These are phyloP conservation scores for Boeremia exigua DNA, from an alignment of 2,329 filamentous ascomycete species.

Conservation along the genomic window DNA sequence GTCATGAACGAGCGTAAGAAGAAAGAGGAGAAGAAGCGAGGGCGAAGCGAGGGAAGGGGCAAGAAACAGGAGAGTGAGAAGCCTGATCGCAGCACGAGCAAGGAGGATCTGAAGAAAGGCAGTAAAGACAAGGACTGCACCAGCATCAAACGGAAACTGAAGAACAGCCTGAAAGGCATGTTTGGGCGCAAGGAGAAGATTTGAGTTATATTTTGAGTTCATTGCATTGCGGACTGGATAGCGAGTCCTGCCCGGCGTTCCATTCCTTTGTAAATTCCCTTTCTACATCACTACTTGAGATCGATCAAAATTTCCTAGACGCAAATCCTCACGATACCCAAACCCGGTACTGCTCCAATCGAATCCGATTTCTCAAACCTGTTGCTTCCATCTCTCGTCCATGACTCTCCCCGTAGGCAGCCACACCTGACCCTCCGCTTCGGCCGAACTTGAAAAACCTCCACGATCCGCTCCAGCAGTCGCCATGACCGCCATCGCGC, in stretches of 20 bases:
- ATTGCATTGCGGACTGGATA: slow-evolving; percentile 13
- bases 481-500: no score
- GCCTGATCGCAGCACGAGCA: slow-evolving; percentile 8
- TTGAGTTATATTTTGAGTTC: background rate
- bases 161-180: slow-evolving; percentile 10
- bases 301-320: background rate
- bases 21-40: slow-evolving; percentile 37
- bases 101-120: slow-evolving; percentile 7
- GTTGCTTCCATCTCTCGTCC: no score
- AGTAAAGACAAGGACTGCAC: slow-evolving; percentile 2
- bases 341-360: no score
- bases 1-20: slow-evolving; percentile 42
- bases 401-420: no score
- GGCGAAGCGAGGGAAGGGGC: slow-evolving; percentile 33
- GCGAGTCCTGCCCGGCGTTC: slow-evolving; percentile 11
- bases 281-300: slow-evolving; percentile 1
- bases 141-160: slow-evolving; percentile 5
- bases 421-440: no score
- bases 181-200: slow-evolving; percentile 8
- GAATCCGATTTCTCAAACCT: no score
- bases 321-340: slow-evolving; percentile 3
- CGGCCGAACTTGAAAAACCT: no score
- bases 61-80: slow-evolving; percentile 25
- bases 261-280: background rate
- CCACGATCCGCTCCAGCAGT: no score